Percentiles rank a stretch among this genome's conserved stretches.
Evolutionary conservation across 164 flowering plant species (phyloP).

Genomic region (Vitis cinerea): DNA sequence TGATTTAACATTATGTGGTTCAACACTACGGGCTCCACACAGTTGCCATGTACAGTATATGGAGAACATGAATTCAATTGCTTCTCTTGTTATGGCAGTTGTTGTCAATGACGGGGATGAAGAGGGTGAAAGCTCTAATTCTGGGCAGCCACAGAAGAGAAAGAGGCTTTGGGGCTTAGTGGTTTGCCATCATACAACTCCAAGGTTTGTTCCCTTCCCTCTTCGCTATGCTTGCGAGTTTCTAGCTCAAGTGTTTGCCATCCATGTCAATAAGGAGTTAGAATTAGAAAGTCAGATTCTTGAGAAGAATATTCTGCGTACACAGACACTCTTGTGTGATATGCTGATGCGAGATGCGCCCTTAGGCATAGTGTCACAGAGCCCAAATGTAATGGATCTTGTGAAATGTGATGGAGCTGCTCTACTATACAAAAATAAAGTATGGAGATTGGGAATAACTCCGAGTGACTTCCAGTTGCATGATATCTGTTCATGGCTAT

Average conservation of each 20-base stretch:
- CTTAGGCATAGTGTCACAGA: slow-evolving; percentile 81
- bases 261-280: slow-evolving; percentile 83
- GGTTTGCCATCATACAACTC: slow-evolving; percentile 85
- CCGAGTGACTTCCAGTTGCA: slow-evolving; percentile 67
- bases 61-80: slow-evolving; percentile 89
- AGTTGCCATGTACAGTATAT: slow-evolving; percentile 88
- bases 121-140: slow-evolving; percentile 35
- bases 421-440: slow-evolving; percentile 61
- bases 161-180: slow-evolving; percentile 97
- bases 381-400: slow-evolving; percentile 88
- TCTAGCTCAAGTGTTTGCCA: slow-evolving; percentile 92
- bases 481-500: slow-evolving; percentile 69
- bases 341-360: slow-evolving; percentile 94
- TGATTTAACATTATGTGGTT: slow-evolving; percentile 87
- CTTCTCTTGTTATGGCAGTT: slow-evolving; percentile 91
- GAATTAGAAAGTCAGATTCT: slow-evolving; percentile 78
- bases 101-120: slow-evolving; percentile 77
- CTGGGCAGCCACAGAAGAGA: slow-evolving; percentile 52
- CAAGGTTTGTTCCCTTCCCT: slow-evolving; percentile 97
- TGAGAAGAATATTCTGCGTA: slow-evolving; percentile 85
- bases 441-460: slow-evolving; percentile 63
- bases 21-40: slow-evolving; percentile 86
- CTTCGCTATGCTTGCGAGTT: slow-evolving; percentile 96
- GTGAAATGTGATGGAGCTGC: slow-evolving; percentile 96
- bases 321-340: slow-evolving; percentile 92